Percentiles rank a stretch among this genome's conserved stretches.
These are phyloP conservation scores for Rhinocladiella similis DNA, from an alignment of 2,329 filamentous ascomycete species.

Conservation along the genomic window DNA sequence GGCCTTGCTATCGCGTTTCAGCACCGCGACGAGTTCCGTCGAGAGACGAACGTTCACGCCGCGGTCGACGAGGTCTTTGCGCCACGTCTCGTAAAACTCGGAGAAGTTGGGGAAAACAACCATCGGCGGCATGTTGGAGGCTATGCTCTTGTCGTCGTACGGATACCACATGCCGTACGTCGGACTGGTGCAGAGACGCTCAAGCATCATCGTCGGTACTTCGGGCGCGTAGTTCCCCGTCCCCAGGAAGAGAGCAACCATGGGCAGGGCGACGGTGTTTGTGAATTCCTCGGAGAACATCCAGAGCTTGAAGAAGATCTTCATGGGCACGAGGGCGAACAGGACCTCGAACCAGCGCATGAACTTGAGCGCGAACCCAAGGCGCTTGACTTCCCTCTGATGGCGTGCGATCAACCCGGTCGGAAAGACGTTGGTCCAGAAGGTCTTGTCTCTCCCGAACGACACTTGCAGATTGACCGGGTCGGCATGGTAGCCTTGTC, in stretches of 20 bases:
- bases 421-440: conserved; percentile 64
- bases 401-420: conserved; percentile 57
- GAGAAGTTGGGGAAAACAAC: conserved; percentile 63
- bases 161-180: conserved; percentile 64
- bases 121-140: conserved; percentile 57
- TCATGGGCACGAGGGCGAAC: conserved; percentile 60
- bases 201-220: conserved; percentile 67
- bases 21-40: conserved; percentile 53
- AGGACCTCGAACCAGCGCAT: conserved; percentile 57
- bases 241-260: conserved; percentile 72
- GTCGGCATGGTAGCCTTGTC: conserved; percentile 58
- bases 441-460: conserved; percentile 60
- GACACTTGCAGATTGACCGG: conserved; percentile 60
- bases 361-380: conserved; percentile 55
- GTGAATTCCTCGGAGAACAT: conserved; percentile 69
- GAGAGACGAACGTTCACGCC: conserved; percentile 59
- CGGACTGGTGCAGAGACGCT: conserved; percentile 59
- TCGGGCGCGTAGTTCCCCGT: conserved; percentile 74
- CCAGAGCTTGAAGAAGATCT: conserved; percentile 65
- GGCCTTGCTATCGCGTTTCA: conserved; percentile 46
- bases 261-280: conserved; percentile 69
- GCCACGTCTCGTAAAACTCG: conserved; percentile 59
- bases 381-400: conserved; percentile 55
- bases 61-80: conserved; percentile 49
- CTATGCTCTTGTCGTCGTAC: conserved; percentile 45